Evolutionary conservation across 805 yeast genomes (phyloP).

Genomic region (Yarrowia sp.): DNA sequence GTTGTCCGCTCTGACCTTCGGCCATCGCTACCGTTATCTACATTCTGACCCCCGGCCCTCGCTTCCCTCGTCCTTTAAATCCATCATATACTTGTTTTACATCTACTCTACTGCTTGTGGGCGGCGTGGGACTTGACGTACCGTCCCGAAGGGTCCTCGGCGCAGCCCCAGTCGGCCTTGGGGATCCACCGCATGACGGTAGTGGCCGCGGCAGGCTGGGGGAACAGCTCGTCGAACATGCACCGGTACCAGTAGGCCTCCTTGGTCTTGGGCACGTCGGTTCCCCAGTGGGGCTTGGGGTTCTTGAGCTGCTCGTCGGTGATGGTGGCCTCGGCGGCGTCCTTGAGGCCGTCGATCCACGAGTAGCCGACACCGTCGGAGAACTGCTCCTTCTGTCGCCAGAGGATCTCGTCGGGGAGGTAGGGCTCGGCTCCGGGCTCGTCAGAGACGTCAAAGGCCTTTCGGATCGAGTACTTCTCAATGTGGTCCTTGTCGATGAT

Average conservation of each 20-base stretch:
- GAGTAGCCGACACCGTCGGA: slow-evolving; percentile 99
- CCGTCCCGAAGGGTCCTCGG: slow-evolving; percentile 98
- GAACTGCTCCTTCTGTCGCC: slow-evolving; percentile 99
- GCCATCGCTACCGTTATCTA: too few species aligned
- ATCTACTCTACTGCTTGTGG: neutral
- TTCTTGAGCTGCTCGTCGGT: slow-evolving; percentile 85
- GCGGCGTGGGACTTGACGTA: slow-evolving; percentile 79
- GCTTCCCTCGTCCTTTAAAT: too few species aligned
- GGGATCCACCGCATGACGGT: slow-evolving; percentile 99
- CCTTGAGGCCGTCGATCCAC: slow-evolving; percentile 98
- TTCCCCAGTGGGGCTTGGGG: slow-evolving; percentile 96
- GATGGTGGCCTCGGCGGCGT: slow-evolving; percentile 81
- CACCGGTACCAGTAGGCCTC: slow-evolving; percentile 99
- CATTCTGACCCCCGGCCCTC: too few species aligned
- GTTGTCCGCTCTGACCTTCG: too few species aligned
- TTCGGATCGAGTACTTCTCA: slow-evolving; percentile 94
- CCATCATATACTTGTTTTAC: too few species aligned
- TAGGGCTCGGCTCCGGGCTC: slow-evolving; percentile 77
- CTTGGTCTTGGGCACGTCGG: slow-evolving; percentile 91
- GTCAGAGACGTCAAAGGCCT: slow-evolving; percentile 92
- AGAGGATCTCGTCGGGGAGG: slow-evolving; percentile 92
- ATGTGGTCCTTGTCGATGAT: slow-evolving; percentile 72
- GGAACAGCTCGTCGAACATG: slow-evolving; percentile 91
- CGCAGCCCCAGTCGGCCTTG: slow-evolving; percentile 99
- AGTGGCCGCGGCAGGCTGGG: slow-evolving; percentile 84